These are phyloP conservation scores for Gracilaria domingensis DNA, from an alignment of 23 red algal species.

Conservation along the genomic window DNA sequence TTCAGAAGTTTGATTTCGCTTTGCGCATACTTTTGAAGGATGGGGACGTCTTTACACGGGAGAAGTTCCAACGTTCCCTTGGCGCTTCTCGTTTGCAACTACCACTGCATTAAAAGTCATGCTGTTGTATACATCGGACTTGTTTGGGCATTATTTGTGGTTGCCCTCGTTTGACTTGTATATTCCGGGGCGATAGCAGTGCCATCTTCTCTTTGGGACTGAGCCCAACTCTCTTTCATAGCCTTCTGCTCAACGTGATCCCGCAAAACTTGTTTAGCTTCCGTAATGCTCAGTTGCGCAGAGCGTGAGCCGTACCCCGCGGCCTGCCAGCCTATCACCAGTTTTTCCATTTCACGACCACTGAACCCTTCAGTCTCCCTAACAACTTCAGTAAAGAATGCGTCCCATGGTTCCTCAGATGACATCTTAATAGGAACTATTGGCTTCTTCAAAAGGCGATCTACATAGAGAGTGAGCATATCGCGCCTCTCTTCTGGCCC, in stretches of 20 bases:
- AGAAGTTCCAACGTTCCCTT: background rate
- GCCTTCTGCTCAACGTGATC: constrained; percentile 77
- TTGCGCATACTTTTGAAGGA: background rate
- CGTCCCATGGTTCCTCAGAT: constrained; percentile 40
- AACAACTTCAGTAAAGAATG: constrained; percentile 51
- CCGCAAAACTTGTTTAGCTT: constrained; percentile 65
- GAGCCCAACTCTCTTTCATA: constrained; percentile 78
- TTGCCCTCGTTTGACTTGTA: background rate
- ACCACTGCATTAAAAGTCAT: constrained; percentile 1
- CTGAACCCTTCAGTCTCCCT: constrained; percentile 58
- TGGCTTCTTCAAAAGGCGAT: constrained; percentile 53
- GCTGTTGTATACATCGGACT: constrained; percentile 30
- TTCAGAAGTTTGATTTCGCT: constrained; percentile 50
- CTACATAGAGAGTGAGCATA: constrained; percentile 72
- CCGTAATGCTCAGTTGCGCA: constrained; percentile 38
- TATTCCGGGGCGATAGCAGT: background rate
- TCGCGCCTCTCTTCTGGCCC: constrained; percentile 63
- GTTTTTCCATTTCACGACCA: constrained; percentile 87
- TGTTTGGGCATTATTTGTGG: background rate
- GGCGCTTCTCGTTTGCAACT: background rate
- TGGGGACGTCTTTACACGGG: background rate
- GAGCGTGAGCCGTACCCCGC: constrained; percentile 65
- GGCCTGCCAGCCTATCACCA: constrained; percentile 82
- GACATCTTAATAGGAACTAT: constrained; percentile 33
- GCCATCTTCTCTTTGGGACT: constrained; percentile 50